Base-by-base conservation (phyloP, 2,329 filamentous ascomycete species). In the Stemphylium lycopersici region DNA sequence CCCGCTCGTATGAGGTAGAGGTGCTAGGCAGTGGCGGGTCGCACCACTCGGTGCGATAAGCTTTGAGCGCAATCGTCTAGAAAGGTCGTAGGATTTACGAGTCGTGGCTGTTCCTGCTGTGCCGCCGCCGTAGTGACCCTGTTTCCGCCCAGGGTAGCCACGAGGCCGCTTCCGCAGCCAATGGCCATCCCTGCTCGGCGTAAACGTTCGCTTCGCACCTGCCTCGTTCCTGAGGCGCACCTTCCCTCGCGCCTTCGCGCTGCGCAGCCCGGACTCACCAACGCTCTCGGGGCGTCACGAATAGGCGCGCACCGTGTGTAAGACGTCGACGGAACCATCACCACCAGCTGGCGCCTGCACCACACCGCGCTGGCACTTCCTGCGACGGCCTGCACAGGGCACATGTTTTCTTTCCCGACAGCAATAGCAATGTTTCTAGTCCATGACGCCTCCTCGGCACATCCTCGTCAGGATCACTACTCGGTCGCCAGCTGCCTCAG, bases 151-250 rank as follows among this genome's bases (percentile, higher is more conserved):
- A 55, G 52, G 56, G 37, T 36, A 56, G 56, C 56, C 56, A 59
- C 56, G 56, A 59, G 56, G 56, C 49, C 48, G 53, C 31, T 46
- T 57, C 50, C 54, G 54, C 51, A 36, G 36, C 54, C 57, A 59
- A 59, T 57, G 11, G 39, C 10, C 3, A 33, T 41, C 52, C 53
- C 42, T 37, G 57, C 39, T 33, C 34, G 13, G 24, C 12, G 41
- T 38, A 44, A 61, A 61, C 58, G 58, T 61, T 61, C 55, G 58
- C 55, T 53, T 58, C 54, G 52, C 52, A 13, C 36, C 50, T 56
- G 51, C 51, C 48, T 41, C 34, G 58, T 60, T 49, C 58, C 55
- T 55, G 45, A 58, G 50, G 55, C 50, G 44, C 37, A 39, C 43
- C 46, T 45, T 36, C 43, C 45, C 39, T 36, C 36, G 40, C 41